These are phyloP conservation scores for Chrysosporium queenslandicum DNA, from an alignment of 2,329 filamentous ascomycete species.

Conservation along the genomic window DNA sequence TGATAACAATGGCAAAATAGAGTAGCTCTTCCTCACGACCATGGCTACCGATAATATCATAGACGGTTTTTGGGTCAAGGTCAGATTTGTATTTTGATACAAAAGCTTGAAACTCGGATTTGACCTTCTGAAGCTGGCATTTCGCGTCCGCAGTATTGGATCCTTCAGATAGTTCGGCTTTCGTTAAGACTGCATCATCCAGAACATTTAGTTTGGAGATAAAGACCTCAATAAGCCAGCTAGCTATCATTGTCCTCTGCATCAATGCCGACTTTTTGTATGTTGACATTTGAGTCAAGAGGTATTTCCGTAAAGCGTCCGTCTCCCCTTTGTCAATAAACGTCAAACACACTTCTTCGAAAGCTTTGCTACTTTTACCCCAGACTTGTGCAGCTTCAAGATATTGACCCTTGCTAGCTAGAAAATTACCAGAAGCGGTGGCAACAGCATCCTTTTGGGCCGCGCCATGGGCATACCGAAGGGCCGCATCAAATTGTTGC, in stretches of 20 bases:
- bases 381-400: conserved; percentile 81
- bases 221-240: conserved; percentile 90
- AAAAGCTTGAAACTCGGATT: conserved; percentile 80
- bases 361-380: conserved; percentile 90
- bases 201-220: conserved; percentile 95
- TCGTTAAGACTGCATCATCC: conserved; percentile 86
- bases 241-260: conserved; percentile 91
- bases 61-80: conserved; percentile 81
- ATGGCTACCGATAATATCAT: conserved; percentile 92
- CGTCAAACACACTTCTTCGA: conserved; percentile 85
- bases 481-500: conserved; percentile 78
- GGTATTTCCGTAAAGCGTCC: conserved; percentile 81
- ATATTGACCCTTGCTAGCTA: conserved; percentile 72
- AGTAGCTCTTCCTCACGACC: conserved; percentile 87
- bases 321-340: conserved; percentile 86
- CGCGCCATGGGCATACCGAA: conserved; percentile 70
- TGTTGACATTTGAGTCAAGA: conserved; percentile 69
- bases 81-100: conserved; percentile 74
- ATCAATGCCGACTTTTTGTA: conserved; percentile 77
- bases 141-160: conserved; percentile 60
- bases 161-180: conserved; percentile 66
- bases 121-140: conserved; percentile 59
- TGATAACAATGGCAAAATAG: conserved; percentile 76
- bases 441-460: conserved; percentile 84
- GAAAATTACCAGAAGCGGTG: conserved; percentile 79